A percentile compares a stretch with the other conserved stretches of the same genome.
Conservation (phyloP, 2,329 filamentous ascomycete genomes). For the Colletotrichum somersetense region DNA sequence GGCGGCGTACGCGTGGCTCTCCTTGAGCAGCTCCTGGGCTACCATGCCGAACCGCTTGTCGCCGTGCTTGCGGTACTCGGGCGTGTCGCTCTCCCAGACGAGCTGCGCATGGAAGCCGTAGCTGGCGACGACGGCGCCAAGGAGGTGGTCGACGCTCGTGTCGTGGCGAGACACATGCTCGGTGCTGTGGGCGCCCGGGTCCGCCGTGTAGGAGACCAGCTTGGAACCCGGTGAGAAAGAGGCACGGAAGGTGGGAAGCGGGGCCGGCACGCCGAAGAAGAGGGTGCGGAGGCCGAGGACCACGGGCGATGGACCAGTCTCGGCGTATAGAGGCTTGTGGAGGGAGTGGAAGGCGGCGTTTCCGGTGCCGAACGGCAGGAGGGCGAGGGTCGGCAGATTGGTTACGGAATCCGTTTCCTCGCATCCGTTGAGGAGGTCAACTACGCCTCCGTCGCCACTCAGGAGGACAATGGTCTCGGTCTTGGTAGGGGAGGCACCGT, state of each 20-base stretch:
- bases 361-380: slow-evolving; percentile 74
- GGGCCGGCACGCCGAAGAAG: slow-evolving; percentile 65
- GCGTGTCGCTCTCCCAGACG: slow-evolving; percentile 91
- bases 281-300: slow-evolving; percentile 69
- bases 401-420: slow-evolving; percentile 43
- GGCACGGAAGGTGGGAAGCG: slow-evolving; percentile 73
- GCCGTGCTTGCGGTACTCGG: slow-evolving; percentile 82
- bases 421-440: slow-evolving; percentile 82
- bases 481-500: slow-evolving; percentile 36
- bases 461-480: slow-evolving; percentile 77
- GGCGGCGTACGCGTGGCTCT: slow-evolving; percentile 64
- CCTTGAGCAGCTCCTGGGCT: slow-evolving; percentile 77
- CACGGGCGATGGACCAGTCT: slow-evolving; percentile 54
- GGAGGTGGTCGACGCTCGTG: slow-evolving; percentile 58
- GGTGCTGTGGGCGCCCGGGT: slow-evolving; percentile 29
- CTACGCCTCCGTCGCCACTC: slow-evolving; percentile 88
- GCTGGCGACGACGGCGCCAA: slow-evolving; percentile 87
- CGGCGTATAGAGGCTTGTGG: slow-evolving; percentile 68
- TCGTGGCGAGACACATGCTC: slow-evolving; percentile 47
- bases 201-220: slow-evolving; percentile 56
- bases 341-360: slow-evolving; percentile 75
- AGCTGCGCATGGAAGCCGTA: slow-evolving; percentile 92
- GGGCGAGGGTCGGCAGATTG: slow-evolving; percentile 59
- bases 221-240: slow-evolving; percentile 70
- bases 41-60: slow-evolving; percentile 86